Evolutionary conservation across 73 alveolate genomes (phyloP).

Genomic region (Paramecium biaurelia): DNA sequence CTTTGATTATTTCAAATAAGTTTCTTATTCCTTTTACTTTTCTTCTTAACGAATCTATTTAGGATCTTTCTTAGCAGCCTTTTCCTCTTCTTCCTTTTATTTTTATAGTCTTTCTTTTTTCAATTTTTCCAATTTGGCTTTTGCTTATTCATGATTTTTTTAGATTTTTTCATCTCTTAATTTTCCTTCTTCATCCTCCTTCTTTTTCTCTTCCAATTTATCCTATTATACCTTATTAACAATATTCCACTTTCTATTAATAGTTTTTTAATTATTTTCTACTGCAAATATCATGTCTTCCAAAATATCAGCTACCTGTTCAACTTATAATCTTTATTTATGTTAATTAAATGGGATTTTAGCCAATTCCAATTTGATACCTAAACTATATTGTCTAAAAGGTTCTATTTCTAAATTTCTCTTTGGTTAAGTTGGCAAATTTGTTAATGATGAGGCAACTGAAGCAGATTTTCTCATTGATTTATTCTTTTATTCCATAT

Average conservation of each 20-base stretch:
- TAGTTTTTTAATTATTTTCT: background rate
- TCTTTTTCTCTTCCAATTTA: background rate
- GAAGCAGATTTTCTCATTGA: background rate
- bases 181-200: background rate
- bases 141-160: conserved; percentile 22
- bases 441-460: background rate
- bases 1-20: background rate
- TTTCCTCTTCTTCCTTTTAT: background rate
- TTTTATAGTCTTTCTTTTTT: background rate
- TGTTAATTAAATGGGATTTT: conserved; percentile 11
- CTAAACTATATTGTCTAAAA: background rate
- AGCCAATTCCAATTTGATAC: conserved; percentile 31
- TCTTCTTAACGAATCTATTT: background rate
- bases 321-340: background rate
- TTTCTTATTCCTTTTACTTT: background rate
- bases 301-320: conserved; percentile 25
- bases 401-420: conserved; percentile 40
- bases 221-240: background rate
- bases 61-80: background rate
- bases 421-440: background rate
- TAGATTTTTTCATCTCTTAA: background rate
- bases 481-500: conserved; percentile 24
- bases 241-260: background rate
- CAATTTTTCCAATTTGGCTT: conserved; percentile 6
- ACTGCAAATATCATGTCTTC: conserved; percentile 43